phyloP scores from a whole-genome alignment of 1,284 basidiomycete genomes.

The Lentinula novae-zelandiae region DNA sequence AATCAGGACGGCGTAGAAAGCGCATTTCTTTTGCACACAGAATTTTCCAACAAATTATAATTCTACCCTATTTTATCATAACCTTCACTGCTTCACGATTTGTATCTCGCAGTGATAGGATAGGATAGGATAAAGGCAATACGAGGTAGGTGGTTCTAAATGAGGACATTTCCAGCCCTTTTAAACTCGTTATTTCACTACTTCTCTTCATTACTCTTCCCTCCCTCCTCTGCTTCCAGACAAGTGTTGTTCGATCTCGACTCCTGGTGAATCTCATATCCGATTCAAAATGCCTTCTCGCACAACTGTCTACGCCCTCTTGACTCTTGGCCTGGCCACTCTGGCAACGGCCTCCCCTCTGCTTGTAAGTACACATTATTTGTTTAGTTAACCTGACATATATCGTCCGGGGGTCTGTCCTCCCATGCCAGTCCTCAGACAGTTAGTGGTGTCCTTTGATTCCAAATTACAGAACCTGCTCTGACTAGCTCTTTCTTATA shows the following conservation, averaged over 20 bases:
- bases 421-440: conserved; percentile 13
- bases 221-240: conserved; percentile 23
- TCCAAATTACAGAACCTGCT: too few relatives aligned
- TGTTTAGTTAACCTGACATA: neutral
- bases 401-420: neutral
- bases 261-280: conserved; percentile 21
- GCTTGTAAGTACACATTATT: conserved; percentile 22
- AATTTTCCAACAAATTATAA: conserved; percentile 44
- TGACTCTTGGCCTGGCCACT: conserved; percentile 42
- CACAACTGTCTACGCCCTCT: conserved; percentile 34
- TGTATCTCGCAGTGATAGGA: too few relatives aligned
- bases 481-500: neutral
- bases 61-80: conserved; percentile 36
- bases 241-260: conserved; percentile 20
- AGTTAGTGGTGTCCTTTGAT: conserved; percentile 1
- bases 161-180: neutral
- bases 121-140: neutral
- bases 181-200: neutral
- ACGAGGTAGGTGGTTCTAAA: neutral
- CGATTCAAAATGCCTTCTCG: conserved; percentile 41
- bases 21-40: conserved; percentile 54
- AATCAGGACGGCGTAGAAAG: conserved; percentile 33
- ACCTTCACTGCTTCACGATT: too few relatives aligned
- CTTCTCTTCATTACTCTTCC: conserved; percentile 18
- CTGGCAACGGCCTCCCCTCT: conserved; percentile 35